Evolutionary conservation across 345 rosid species (phyloP).

Genomic region (Camelina neglecta): DNA sequence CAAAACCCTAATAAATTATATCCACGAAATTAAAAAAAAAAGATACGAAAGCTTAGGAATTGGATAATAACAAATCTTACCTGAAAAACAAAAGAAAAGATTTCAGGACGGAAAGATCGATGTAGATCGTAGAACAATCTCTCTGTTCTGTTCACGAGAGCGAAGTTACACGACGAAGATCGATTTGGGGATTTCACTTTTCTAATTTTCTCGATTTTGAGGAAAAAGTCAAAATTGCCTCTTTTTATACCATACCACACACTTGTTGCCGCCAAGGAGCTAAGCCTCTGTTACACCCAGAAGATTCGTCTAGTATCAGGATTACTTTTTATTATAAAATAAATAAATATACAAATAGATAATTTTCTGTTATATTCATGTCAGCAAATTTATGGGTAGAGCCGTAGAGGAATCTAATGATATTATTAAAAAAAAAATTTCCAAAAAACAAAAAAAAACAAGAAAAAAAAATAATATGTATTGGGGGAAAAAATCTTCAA

Average conservation of each 20-base stretch:
- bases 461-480: background rate
- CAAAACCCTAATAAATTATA: conserved; percentile 16
- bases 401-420: background rate
- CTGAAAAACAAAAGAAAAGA: conserved; percentile 1
- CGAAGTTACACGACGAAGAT: conserved; percentile 29
- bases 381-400: background rate
- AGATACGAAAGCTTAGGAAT: background rate
- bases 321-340: background rate
- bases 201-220: conserved; percentile 16
- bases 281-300: conserved; percentile 28
- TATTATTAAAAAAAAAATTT: background rate
- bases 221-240: background rate
- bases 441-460: background rate
- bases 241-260: conserved; percentile 24
- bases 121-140: conserved; percentile 22
- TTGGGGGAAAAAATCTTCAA: no score
- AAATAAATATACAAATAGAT: background rate
- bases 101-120: conserved; percentile 7
- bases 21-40: no score
- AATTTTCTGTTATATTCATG: background rate
- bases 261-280: conserved; percentile 38
- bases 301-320: background rate
- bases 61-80: conserved; percentile 12
- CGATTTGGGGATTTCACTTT: conserved; percentile 26
- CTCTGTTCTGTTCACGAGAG: conserved; percentile 24